phyloP scores from a whole-genome alignment of 192 early-diverging fungal species.

The Coemansia nantahalensis region DNA sequence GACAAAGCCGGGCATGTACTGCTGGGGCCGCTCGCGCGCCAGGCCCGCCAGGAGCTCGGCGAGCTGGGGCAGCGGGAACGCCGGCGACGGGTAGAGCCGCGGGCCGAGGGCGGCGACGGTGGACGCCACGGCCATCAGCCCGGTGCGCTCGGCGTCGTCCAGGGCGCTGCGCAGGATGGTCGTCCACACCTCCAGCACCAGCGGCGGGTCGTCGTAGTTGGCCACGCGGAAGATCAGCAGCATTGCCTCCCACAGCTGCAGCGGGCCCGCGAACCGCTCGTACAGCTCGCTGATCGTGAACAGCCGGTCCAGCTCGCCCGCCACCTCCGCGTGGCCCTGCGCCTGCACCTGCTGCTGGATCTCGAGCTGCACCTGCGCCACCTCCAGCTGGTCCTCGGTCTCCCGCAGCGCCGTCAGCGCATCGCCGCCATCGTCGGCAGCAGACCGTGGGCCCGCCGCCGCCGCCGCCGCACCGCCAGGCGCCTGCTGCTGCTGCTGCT shows the following conservation, averaged over 20 bases:
- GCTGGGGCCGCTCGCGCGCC: conserved; percentile 15
- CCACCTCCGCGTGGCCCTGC: conserved; percentile 13
- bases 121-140: conserved; percentile 26
- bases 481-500: neutral
- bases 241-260: conserved; percentile 51
- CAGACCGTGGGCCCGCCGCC: neutral
- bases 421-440: conserved; percentile 40
- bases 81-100: conserved; percentile 42
- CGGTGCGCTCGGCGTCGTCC: conserved; percentile 24
- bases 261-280: conserved; percentile 54
- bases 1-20: conserved; percentile 21
- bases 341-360: conserved; percentile 33
- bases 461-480: no score
- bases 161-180: conserved; percentile 27
- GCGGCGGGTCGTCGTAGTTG: conserved; percentile 48
- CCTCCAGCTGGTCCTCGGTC: conserved; percentile 57
- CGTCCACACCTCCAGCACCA: conserved; percentile 38
- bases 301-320: conserved; percentile 19
- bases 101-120: conserved; percentile 24
- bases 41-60: conserved; percentile 19
- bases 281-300: conserved; percentile 52
- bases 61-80: conserved; percentile 31
- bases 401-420: conserved; percentile 53
- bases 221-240: conserved; percentile 59
- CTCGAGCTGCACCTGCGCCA: conserved; percentile 59